Percentiles rank a stretch among this genome's conserved stretches.
Evolutionary conservation across 2,329 filamentous ascomycete species (phyloP).

Genomic region (Aspergillus neotritici): DNA sequence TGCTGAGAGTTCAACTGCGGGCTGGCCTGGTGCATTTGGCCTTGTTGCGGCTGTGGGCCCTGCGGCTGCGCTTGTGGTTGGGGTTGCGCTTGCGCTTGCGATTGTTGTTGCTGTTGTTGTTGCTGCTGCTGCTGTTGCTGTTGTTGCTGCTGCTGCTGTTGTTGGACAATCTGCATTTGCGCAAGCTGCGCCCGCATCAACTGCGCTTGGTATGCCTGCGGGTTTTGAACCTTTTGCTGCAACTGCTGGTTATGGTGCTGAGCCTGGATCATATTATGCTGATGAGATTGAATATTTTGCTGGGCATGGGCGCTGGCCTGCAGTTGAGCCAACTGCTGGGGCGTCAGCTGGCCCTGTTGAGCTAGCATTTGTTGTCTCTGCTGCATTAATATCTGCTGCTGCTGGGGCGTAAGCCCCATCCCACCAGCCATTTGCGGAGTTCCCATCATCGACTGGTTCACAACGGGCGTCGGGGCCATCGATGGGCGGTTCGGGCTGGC

Average conservation of each 20-base stretch:
- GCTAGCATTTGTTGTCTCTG: conserved; percentile 36
- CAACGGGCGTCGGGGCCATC: conserved; percentile 41
- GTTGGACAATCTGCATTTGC: conserved; percentile 35
- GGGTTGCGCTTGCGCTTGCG: conserved; percentile 9
- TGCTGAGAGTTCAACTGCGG: conserved; percentile 32
- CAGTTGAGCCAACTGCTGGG: conserved; percentile 38
- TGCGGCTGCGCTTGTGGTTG: conserved; percentile 25
- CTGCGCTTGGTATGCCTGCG: conserved; percentile 35
- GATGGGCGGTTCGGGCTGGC: conserved; percentile 41
- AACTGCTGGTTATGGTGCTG: conserved; percentile 31
- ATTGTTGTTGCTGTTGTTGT: conserved; percentile 22
- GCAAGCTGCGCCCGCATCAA: conserved; percentile 34
- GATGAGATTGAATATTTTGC: conserved; percentile 42
- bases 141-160: conserved; percentile 17
- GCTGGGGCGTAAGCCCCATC: conserved; percentile 36
- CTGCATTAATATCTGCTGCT: conserved; percentile 36
- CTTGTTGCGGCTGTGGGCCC: conserved; percentile 19
- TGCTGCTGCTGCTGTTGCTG: conserved; percentile 14
- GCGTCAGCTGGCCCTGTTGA: conserved; percentile 35
- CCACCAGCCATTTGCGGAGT: conserved; percentile 36
- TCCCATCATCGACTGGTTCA: conserved; percentile 39
- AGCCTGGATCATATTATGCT: conserved; percentile 36
- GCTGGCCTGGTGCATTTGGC: conserved; percentile 27
- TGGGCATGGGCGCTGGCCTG: conserved; percentile 43
- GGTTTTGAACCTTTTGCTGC: conserved; percentile 24